Evolutionary conservation across 1,284 basidiomycete species (phyloP), one percentile per base, ranked within the genome.

Genomic region (Rhodotorula sp.): DNA sequence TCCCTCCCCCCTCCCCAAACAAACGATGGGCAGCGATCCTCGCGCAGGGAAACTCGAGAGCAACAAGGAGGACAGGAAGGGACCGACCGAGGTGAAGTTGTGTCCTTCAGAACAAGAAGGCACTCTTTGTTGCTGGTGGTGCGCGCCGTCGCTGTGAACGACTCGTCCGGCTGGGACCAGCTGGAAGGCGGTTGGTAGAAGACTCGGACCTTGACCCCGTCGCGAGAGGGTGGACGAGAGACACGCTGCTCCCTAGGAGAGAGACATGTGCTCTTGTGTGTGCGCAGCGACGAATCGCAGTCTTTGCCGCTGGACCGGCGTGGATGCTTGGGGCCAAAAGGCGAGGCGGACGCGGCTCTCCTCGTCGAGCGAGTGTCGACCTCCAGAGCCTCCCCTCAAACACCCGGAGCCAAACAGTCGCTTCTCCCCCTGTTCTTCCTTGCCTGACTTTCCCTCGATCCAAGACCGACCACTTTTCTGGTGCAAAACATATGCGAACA

Each of bases 111-210:
- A 30, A 15, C 2, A n/a, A 3, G 10, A 15, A 60, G 29, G 45
- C 33, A 46, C 37, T 22, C 26, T 42, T 6, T 26, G 53, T 69
- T 66, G 60, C 65, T 70, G 69, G 69, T 70, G 69, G 69, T 64
- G 69, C 65, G 60, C 69, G 69, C 69, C 48, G 42, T 64, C 62
- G 65, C 33, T 29, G 66, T 70, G 54, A 29, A 51, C 65, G 58
- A 63, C 29, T 57, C 33, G 49, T 54, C 69, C 62, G 56, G 49
- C 69, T 30, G 54, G 65, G 69, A 49, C 60, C 18, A 56, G 61
- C 61, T 63, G 20, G 53, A 54, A 29, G 29, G 26, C 7, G 62
- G 56, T 61, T 60, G 65, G 68, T 66, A 37, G 29, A 64, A 70
- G 69, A 60, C 69, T 56, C 45, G 54, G 62, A 56, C 54, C 62